Evolutionary conservation across 176 grass and related monocot genomes (phyloP), one percentile per base, ranked within the genome.

Genomic region (barley (Hordeum vulgare)): DNA sequence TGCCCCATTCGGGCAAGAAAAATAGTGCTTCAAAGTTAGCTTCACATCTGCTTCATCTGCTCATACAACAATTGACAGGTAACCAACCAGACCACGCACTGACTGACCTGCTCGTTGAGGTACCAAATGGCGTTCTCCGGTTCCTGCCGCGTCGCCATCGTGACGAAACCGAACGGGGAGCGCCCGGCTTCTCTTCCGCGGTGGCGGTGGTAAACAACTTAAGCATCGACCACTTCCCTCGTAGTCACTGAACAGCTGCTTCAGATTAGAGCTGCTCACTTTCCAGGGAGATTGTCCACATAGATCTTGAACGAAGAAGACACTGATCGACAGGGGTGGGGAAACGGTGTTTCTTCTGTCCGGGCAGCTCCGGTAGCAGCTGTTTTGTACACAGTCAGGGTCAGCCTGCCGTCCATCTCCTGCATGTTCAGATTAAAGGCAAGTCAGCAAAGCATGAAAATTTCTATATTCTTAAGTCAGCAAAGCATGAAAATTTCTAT

Each of bases 121-220:
- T 87, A 89, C 25, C 85, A 91, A 78, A 98, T 91, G 21, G 96
- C 93, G 34, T 95, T 91, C 14, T 98, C 91, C 54, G 93, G 58
- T 66, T 86, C 96, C 7, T 88, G 85, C 61, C 88, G 70, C 23
- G 89, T 82, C n/a, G 85, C 90, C 96, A 98, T 95, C 45, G 81
- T 82, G 18, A 98, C 93, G 20, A 95, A 98, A 25, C 90, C 91
- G 68, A 92, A 96, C 23, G n/a, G 11, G 57, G 95, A 94, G 45
- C 90, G 92, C 10, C 95, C 92, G 51, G 90, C 68, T 11, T 59
- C 58, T 78, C 89, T 92, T 72, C 92, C 75, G 69, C 4, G 58
- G 2, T 90, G 87, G 69, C 4, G 58, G 2, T 90, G 87, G 15
- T 51, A 51, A 41, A 93, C 83, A 84, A 99, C 93, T 76, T 85